phyloP scores from a whole-genome alignment of 352 stramenopile species.

The Sclerospora graminicola region DNA sequence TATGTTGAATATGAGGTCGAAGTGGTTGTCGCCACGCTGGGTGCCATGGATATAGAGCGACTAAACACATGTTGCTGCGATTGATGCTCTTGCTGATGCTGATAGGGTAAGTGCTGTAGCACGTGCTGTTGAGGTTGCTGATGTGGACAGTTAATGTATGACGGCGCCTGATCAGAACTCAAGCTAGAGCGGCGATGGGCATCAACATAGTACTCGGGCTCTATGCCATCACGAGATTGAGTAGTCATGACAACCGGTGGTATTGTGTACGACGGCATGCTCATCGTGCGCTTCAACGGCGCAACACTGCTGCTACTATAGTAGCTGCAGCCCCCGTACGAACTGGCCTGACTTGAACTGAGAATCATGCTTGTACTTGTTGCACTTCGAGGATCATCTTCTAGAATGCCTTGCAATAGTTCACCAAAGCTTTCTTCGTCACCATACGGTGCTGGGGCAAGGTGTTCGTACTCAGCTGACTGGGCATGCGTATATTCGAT shows the following conservation, averaged over 20 bases:
- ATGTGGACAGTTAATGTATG: conserved; percentile 5
- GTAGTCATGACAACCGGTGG: conserved; percentile 12
- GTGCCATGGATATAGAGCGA: conserved; percentile 17
- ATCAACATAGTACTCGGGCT: conserved; percentile 20
- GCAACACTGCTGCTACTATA: conserved; percentile 13
- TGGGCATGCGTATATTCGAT: conserved; percentile 18
- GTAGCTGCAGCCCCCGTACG: conserved; percentile 15
- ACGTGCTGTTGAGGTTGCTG: conserved; percentile 6
- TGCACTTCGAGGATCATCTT: conserved; percentile 41
- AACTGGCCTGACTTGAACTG: conserved; percentile 10
- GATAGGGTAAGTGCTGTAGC: conserved; percentile 14
- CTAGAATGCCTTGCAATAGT: conserved; percentile 57
- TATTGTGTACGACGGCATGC: conserved; percentile 25
- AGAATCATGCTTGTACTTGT: conserved; percentile 5
- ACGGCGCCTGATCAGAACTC: conserved; percentile 11
- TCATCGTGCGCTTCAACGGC: conserved; percentile 26
- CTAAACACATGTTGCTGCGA: conserved; percentile 17
- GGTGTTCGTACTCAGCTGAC: conserved; percentile 38
- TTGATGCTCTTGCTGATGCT: conserved; percentile 3
- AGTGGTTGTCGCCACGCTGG: conserved; percentile 13
- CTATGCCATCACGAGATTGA: conserved; percentile 7
- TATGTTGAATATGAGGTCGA: conserved; percentile 24
- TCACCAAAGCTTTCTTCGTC: conserved; percentile 65
- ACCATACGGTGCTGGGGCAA: conserved; percentile 32
- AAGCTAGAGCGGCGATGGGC: conserved; percentile 15